A percentile compares a stretch with the other conserved stretches of the same genome.
phyloP scores from a whole-genome alignment of 192 early-diverging fungal genomes.

The Coemansia sp. region DNA sequence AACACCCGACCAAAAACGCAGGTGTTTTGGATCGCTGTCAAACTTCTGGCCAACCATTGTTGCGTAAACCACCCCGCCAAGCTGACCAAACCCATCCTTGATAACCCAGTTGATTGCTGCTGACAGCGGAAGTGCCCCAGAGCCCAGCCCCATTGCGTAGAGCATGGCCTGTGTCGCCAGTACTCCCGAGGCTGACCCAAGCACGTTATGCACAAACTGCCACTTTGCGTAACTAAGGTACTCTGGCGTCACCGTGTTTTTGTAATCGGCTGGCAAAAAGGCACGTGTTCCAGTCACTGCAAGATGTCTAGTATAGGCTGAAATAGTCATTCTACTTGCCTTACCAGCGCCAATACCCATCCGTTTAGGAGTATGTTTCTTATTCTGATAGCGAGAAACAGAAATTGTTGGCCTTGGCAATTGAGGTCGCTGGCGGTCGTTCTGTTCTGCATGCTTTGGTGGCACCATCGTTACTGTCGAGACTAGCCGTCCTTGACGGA shows the following conservation, averaged over 20 bases:
- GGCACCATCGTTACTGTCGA: slow-evolving; percentile 4
- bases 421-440: background rate
- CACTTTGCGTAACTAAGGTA: slow-evolving; percentile 75
- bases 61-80: slow-evolving; percentile 83
- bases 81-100: slow-evolving; percentile 85
- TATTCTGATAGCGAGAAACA: background rate
- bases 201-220: slow-evolving; percentile 75
- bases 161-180: slow-evolving; percentile 83
- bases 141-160: slow-evolving; percentile 78
- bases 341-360: background rate
- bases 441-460: background rate
- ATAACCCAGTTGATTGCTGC: slow-evolving; percentile 90
- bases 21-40: slow-evolving; percentile 81
- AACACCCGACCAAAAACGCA: slow-evolving; percentile 71
- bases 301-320: background rate
- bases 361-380: background rate
- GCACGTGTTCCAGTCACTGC: slow-evolving; percentile 5
- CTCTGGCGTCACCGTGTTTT: slow-evolving; percentile 69
- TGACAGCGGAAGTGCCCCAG: slow-evolving; percentile 72
- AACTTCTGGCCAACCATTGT: slow-evolving; percentile 72
- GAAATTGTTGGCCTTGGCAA: background rate
- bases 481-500: slow-evolving; percentile 6
- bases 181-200: slow-evolving; percentile 78
- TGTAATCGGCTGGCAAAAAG: slow-evolving; percentile 79
- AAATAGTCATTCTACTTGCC: background rate